Evolutionary conservation across 768 basidiomycete genomes (phyloP).

Genomic region (Suillus tomentosus): DNA sequence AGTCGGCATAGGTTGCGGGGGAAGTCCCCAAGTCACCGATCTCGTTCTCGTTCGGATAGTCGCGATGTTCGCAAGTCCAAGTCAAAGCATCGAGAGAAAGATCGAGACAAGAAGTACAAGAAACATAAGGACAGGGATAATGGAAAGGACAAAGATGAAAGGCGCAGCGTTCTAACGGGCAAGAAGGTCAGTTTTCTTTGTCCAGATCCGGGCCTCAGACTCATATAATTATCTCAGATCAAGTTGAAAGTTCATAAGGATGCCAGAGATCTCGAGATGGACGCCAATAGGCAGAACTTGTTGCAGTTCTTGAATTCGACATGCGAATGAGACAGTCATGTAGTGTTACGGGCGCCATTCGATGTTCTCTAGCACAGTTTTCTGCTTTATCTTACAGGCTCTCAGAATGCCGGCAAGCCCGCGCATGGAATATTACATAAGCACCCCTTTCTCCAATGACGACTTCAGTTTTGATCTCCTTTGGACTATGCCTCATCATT

Average conservation of each 20-base stretch:
- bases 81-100: constrained; percentile 26
- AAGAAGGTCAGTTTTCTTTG: constrained; percentile 49
- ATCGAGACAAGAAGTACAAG: constrained; percentile 38
- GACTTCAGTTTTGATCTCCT: neutral
- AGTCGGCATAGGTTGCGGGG: constrained; percentile 21
- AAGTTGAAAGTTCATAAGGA: constrained; percentile 66
- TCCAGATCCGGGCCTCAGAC: neutral
- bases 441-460: constrained; percentile 1
- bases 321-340: constrained; percentile 25
- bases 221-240: constrained; percentile 40
- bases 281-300: constrained; percentile 55
- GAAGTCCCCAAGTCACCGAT: constrained; percentile 18
- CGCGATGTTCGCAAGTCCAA: constrained; percentile 26
- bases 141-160: constrained; percentile 46
- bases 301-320: constrained; percentile 59
- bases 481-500: neutral
- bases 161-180: constrained; percentile 59
- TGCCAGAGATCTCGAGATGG: constrained; percentile 55
- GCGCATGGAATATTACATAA: neutral
- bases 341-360: neutral
- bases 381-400: neutral
- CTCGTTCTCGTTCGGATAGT: constrained; percentile 34
- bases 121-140: constrained; percentile 38
- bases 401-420: neutral
- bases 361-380: neutral